Evolutionary conservation across 192 early-diverging fungal species (phyloP).

Genomic region (Tieghemiomyces parasiticus): DNA sequence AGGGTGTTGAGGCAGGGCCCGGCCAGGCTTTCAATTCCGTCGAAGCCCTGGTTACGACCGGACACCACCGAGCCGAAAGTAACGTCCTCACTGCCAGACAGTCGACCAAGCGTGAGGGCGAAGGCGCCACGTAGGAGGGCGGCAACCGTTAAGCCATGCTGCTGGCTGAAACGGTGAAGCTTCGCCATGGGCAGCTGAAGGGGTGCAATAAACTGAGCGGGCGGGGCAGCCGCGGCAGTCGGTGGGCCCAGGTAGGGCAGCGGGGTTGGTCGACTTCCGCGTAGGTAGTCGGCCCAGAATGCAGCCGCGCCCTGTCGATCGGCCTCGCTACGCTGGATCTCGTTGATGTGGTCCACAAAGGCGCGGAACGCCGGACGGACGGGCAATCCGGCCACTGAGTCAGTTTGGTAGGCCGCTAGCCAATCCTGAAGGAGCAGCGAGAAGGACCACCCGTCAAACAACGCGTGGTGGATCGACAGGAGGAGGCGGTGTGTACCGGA

Average conservation of each 20-base stretch:
- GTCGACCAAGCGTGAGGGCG: background rate
- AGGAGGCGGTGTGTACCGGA: background rate
- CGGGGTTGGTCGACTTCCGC: background rate
- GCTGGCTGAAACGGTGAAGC: background rate
- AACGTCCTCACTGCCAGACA: background rate
- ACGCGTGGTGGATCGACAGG: slow-evolving; percentile 1
- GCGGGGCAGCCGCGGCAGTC: background rate
- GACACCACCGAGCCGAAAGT: background rate
- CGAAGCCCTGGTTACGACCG: slow-evolving; percentile 7
- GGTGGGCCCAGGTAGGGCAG: background rate
- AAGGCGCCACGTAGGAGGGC: background rate
- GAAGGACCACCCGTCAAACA: slow-evolving; percentile 7
- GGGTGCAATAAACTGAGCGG: background rate
- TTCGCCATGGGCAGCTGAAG: background rate
- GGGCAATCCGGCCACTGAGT: background rate
- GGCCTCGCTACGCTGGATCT: background rate
- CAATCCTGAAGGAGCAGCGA: background rate
- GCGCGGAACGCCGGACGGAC: background rate
- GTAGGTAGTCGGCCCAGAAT: background rate
- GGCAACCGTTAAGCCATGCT: background rate
- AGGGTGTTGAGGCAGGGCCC: slow-evolving; percentile 2
- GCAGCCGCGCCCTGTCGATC: background rate
- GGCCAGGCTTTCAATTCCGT: background rate
- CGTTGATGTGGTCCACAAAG: background rate
- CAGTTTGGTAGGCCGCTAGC: background rate